Evolutionary conservation across 495 filamentous ascomycete species (phyloP), one percentile per base, ranked within the genome.

Genomic region (Choiromyces venosus): DNA sequence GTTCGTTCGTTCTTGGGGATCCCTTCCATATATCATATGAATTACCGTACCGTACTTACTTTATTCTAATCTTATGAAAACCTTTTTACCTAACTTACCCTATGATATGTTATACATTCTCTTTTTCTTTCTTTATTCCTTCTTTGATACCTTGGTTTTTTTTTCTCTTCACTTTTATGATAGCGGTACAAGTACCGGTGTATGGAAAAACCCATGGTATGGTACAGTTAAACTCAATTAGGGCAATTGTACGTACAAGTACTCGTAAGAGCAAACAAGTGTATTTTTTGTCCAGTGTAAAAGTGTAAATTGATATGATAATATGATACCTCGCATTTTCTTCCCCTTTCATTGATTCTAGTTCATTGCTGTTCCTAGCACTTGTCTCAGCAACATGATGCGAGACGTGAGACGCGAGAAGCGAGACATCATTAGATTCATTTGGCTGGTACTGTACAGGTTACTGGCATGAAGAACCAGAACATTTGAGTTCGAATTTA

Each of bases 1-100:
- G 8, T 61, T 61, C 52, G n/a, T 61, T 33, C 25, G 52, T 25
- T 52, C 46, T 52, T 8, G n/a, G 46, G n/a, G n/a, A n/a, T n/a
- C 16, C 52, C 52, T 61, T 61, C 52, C 25, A 16, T 16, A 25
- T 29, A 33, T 18, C 6, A 25, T 29, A 33, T 18, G 52, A 29
- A 61, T 61, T 61, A 61, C 52, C n/a, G n/a, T n/a, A n/a, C n/a
- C n/a, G n/a, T n/a, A n/a, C n/a, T n/a, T n/a, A n/a, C n/a, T n/a
- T n/a, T n/a, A n/a, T n/a, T 61, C 52, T 61, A 61, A 61, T 61
- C 52, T 61, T 61, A 16, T 61, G 52, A 33, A n/a, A n/a, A n/a
- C n/a, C n/a, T n/a, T n/a, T n/a, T n/a, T n/a, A n/a, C n/a, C n/a
- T n/a, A n/a, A 33, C 52, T 29, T 61, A 33, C 10, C 52, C 21